Evolutionary conservation across 257 asterid genomes (phyloP), one percentile per base, ranked within the genome.

Genomic region (Orobanche coerulescens): DNA sequence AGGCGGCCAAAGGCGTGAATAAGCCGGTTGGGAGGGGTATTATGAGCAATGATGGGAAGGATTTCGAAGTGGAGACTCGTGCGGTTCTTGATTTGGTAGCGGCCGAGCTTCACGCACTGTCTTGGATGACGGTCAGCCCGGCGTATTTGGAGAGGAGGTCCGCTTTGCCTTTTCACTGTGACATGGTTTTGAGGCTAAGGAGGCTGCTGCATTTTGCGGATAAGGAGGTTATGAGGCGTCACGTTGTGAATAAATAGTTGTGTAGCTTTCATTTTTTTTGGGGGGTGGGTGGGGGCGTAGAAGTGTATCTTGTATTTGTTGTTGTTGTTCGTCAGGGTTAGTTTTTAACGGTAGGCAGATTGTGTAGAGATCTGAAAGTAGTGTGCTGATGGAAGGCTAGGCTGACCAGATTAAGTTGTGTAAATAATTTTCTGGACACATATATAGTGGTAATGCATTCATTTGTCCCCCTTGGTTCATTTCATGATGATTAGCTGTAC

Each of bases 101-200:
- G 9, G 99, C 99, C 0, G 99, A 93, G 70, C 95, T 93, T 65
- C 97, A 93, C 26, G 94, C 96, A n/a, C 54, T 93, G 61, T 93
- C 99, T 1, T 93, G 99, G 99, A 79, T 93, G 99, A 89, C 99
- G 0, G 88, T 74, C 9, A 84, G 96, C 40, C 99, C 99, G 0
- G 86, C 94, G 0, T 93, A 93, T 74, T 62, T 86, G 78, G 97
- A 93, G 28, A 78, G 99, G 73, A 76, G 99, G 71, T 75, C 95
- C 0, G 90, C 94, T 23, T 68, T 93, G 72, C 99, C 99, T 36
- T 87, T 93, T 49, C 99, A 93, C 6, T 93, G 99, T 33, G 97
- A 93, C 75, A 84, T 83, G 92, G 94, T 89, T 67, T 78, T 93
- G 66, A 78, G 99, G 53, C 90, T 93, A n/a, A 67, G 96, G 65